These are phyloP conservation scores for Apiotrichum domesticum DNA, from an alignment of 1,284 basidiomycete genomes.

Conservation along the genomic window DNA sequence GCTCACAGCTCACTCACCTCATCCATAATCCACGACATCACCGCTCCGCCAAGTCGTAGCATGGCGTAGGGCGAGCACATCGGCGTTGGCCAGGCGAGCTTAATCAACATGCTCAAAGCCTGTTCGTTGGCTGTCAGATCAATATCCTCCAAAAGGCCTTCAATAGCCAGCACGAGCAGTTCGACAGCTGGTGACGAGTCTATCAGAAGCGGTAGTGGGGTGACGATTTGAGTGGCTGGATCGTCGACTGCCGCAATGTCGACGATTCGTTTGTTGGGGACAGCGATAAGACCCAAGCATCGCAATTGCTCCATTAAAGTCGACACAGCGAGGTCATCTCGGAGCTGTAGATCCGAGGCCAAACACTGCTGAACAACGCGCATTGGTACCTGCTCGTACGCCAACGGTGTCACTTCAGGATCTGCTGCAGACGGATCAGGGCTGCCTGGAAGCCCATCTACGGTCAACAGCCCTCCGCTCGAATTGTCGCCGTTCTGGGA, in stretches of 20 bases:
- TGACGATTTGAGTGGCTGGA: slow-evolving; percentile 28
- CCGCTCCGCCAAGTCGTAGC: slow-evolving; percentile 46
- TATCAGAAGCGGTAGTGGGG: slow-evolving; percentile 62
- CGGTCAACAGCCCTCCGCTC: slow-evolving; percentile 8
- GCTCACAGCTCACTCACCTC: slow-evolving; percentile 51
- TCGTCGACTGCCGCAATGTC: background rate
- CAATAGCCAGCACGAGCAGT: slow-evolving; percentile 62
- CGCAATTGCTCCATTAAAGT: slow-evolving; percentile 58
- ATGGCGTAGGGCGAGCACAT: slow-evolving; percentile 62
- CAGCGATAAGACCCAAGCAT: slow-evolving; percentile 56
- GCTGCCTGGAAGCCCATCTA: background rate
- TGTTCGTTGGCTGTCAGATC: slow-evolving; percentile 67
- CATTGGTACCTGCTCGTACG: slow-evolving; percentile 58
- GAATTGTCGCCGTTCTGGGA: background rate
- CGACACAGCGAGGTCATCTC: slow-evolving; percentile 53
- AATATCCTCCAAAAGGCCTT: slow-evolving; percentile 61
- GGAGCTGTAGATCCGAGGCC: slow-evolving; percentile 56
- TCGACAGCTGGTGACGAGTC: slow-evolving; percentile 68
- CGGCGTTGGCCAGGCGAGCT: slow-evolving; percentile 65
- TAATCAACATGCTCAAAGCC: slow-evolving; percentile 59
- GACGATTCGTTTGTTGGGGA: slow-evolving; percentile 22
- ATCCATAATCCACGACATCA: slow-evolving; percentile 50
- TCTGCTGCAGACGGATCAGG: background rate
- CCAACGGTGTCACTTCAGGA: slow-evolving; percentile 41
- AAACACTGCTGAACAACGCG: slow-evolving; percentile 59